Percentiles rank a stretch among this genome's conserved stretches.
phyloP scores from a whole-genome alignment of 129 eudicot genomes.

The Artemisia argyi region DNA sequence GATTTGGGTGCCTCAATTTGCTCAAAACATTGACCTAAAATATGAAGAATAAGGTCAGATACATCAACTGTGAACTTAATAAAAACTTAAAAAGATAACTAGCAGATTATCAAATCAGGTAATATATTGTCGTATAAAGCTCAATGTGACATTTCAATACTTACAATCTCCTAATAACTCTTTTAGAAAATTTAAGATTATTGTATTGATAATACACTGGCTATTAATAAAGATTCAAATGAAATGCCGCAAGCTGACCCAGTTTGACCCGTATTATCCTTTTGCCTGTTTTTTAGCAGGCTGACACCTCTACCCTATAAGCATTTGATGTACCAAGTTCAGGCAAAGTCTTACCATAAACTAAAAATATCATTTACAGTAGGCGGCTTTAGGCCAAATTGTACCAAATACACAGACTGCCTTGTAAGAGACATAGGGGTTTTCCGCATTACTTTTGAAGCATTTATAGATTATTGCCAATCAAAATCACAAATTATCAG shows the following conservation, averaged over 20 bases:
- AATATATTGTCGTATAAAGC: too few species aligned
- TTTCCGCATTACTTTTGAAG: too few species aligned
- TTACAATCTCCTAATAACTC: neutral
- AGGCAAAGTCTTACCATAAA: too few species aligned
- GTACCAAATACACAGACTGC: too few species aligned
- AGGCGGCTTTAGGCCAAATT: too few species aligned
- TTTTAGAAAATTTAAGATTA: too few species aligned
- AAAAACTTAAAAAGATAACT: neutral
- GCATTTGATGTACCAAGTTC: too few species aligned
- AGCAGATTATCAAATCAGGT: neutral
- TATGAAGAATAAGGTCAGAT: slow-evolving; percentile 9
- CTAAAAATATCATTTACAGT: too few species aligned
- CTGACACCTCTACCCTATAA: too few species aligned
- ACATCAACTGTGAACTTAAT: neutral
- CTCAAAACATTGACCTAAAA: slow-evolving; percentile 81
- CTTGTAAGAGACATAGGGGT: too few species aligned
- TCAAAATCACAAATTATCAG: too few species aligned
- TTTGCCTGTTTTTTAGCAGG: neutral
- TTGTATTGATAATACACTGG: neutral
- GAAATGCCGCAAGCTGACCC: neutral
- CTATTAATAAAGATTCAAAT: neutral
- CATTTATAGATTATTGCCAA: too few species aligned
- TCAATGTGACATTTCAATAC: neutral
- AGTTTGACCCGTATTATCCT: neutral
- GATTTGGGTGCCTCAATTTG: slow-evolving; percentile 88